These are phyloP conservation scores for Somion occarium DNA, from an alignment of 1,284 basidiomycete genomes.

Conservation along the genomic window DNA sequence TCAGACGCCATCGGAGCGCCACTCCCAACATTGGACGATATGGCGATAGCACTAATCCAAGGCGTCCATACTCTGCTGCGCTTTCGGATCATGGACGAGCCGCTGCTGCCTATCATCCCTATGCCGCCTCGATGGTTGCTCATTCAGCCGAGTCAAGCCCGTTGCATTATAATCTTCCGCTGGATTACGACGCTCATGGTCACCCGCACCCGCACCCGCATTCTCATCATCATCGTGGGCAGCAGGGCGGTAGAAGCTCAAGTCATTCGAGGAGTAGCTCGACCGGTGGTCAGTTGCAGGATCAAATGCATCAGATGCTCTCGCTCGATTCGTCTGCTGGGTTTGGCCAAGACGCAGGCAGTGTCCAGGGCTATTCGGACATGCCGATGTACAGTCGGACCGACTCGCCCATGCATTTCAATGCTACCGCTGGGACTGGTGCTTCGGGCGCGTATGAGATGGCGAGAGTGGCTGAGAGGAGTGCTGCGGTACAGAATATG, in stretches of 20 bases:
- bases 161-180: slow-evolving; percentile 42
- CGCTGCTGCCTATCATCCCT: slow-evolving; percentile 47
- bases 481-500: neutral
- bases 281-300: slow-evolving; percentile 19
- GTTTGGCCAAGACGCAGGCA: neutral
- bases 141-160: slow-evolving; percentile 54
- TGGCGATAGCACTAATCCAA: slow-evolving; percentile 39
- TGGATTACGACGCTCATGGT: slow-evolving; percentile 28
- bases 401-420: slow-evolving; percentile 26
- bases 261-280: slow-evolving; percentile 26
- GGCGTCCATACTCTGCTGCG: slow-evolving; percentile 45
- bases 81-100: slow-evolving; percentile 30
- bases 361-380: slow-evolving; percentile 12
- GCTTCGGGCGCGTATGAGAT: slow-evolving; percentile 19
- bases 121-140: slow-evolving; percentile 32
- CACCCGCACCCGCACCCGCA: neutral
- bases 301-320: slow-evolving; percentile 29
- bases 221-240: neutral
- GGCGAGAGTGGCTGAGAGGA: slow-evolving; percentile 9
- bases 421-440: slow-evolving; percentile 9
- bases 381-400: slow-evolving; percentile 17
- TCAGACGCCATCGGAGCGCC: slow-evolving; percentile 67
- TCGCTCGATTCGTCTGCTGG: neutral
- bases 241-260: slow-evolving; percentile 1
- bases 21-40: slow-evolving; percentile 56